A percentile compares a stretch with the other conserved stretches of the same genome.
Evolutionary conservation across 768 basidiomycete genomes (phyloP).

Genomic region (Calocera viscosa): DNA sequence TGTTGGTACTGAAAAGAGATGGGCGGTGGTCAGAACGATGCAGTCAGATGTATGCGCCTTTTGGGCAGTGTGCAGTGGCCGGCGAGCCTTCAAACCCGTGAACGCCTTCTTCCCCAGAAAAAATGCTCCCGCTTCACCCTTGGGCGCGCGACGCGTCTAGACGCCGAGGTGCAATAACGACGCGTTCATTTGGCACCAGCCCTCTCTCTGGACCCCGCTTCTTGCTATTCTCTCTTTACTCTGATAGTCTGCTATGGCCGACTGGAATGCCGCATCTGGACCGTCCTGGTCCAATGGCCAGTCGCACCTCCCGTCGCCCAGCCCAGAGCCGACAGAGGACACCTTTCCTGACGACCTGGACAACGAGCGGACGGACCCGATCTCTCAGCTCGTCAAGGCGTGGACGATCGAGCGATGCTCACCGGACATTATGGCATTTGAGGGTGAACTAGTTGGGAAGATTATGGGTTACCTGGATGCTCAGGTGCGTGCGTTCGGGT

Average conservation of each 20-base stretch:
- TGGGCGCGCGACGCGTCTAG: background rate
- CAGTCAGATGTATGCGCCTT: background rate
- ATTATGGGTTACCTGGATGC: slow-evolving; percentile 65
- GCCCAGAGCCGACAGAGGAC: background rate
- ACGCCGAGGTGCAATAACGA: background rate
- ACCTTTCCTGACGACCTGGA: background rate
- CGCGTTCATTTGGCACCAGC: background rate
- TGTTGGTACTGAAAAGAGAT: background rate
- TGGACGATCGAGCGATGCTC: slow-evolving; percentile 81
- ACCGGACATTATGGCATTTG: slow-evolving; percentile 64
- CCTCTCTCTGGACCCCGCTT: background rate
- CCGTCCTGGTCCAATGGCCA: slow-evolving; percentile 4
- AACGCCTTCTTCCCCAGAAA: background rate
- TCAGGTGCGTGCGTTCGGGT: slow-evolving; percentile 47
- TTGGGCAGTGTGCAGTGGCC: background rate
- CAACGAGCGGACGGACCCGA: background rate
- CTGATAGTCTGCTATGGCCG: background rate
- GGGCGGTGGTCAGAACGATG: background rate
- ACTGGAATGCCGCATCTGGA: background rate
- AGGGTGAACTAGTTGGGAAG: slow-evolving; percentile 51
- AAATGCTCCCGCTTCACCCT: background rate
- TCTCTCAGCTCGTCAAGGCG: background rate
- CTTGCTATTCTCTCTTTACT: background rate
- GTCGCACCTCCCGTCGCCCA: background rate
- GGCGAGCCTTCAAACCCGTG: too few species aligned